These are phyloP conservation scores for Claviceps sp. DNA, from an alignment of 2,329 filamentous ascomycete genomes.

Conservation along the genomic window DNA sequence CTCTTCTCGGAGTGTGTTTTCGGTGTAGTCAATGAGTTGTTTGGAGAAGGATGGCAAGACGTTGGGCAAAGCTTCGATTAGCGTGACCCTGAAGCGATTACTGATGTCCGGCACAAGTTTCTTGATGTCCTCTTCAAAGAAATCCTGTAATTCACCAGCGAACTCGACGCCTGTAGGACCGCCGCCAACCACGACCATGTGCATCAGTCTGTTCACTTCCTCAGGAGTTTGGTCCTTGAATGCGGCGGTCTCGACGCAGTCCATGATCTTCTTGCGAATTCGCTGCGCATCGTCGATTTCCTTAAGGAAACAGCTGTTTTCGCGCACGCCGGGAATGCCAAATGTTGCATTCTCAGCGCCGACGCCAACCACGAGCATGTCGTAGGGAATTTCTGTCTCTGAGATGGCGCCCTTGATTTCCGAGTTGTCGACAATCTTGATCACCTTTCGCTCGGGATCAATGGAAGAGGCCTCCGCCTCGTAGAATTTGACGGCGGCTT, in stretches of 20 bases:
- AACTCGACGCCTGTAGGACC: constrained; percentile 97
- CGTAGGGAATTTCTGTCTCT: constrained; percentile 84
- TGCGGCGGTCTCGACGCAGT: constrained; percentile 94
- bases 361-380: constrained; percentile 95
- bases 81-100: constrained; percentile 90
- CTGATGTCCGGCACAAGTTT: constrained; percentile 96
- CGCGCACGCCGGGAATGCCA: constrained; percentile 86
- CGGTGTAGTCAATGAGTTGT: constrained; percentile 97
- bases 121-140: constrained; percentile 95
- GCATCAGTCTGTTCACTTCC: constrained; percentile 84
- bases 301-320: constrained; percentile 96
- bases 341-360: constrained; percentile 98
- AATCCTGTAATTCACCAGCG: constrained; percentile 94
- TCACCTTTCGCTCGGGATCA: constrained; percentile 77
- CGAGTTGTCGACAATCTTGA: constrained; percentile 84
- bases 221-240: constrained; percentile 90
- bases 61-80: constrained; percentile 93
- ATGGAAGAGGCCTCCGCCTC: constrained; percentile 95
- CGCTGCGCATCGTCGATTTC: constrained; percentile 92
- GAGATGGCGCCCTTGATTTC: constrained; percentile 75
- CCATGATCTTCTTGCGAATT: constrained; percentile 98
- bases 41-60: constrained; percentile 98
- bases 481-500: constrained; percentile 87
- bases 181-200: constrained; percentile 94
- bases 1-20: constrained; percentile 98